Conservation (phyloP, 345 rosid species). For the Luvunga scandens region DNA sequence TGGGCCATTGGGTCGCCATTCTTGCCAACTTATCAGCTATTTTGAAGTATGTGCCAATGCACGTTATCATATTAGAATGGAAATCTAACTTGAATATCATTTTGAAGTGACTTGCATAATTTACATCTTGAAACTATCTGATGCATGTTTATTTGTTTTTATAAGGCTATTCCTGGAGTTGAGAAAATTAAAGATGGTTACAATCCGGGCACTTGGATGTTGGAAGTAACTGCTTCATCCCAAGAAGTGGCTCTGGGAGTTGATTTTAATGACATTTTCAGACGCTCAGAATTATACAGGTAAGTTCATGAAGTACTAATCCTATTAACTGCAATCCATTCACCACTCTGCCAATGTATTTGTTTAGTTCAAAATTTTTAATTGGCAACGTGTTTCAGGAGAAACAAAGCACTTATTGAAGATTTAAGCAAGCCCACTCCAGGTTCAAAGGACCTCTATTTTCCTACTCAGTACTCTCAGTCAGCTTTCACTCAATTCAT, state of each 20-base stretch:
- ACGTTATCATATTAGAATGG: neutral
- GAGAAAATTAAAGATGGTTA: slow-evolving; percentile 41
- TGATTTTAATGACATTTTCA: slow-evolving; percentile 40
- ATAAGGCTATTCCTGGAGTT: slow-evolving; percentile 40
- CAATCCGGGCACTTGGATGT: slow-evolving; percentile 69
- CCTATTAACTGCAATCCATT: neutral
- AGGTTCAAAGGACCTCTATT: slow-evolving; percentile 34
- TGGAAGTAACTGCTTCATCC: slow-evolving; percentile 39
- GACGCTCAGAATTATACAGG: slow-evolving; percentile 41
- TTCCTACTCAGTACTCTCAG: slow-evolving; percentile 30
- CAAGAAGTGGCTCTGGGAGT: slow-evolving; percentile 44
- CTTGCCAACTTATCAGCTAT: slow-evolving; percentile 37
- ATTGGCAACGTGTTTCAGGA: slow-evolving; percentile 7
- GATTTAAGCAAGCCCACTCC: slow-evolving; percentile 31
- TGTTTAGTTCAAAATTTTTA: neutral
- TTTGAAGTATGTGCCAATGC: slow-evolving; percentile 36
- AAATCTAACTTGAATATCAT: neutral
- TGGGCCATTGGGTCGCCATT: slow-evolving; percentile 49
- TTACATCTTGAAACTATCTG: neutral
- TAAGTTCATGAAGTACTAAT: neutral
- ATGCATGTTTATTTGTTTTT: neutral
- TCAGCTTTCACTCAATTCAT: slow-evolving; percentile 26
- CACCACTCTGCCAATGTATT: neutral
- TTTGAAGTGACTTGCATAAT: neutral
- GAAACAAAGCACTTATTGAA: slow-evolving; percentile 36